Conservation (phyloP, 148 eudicot species). For the Beta vulgaris region DNA sequence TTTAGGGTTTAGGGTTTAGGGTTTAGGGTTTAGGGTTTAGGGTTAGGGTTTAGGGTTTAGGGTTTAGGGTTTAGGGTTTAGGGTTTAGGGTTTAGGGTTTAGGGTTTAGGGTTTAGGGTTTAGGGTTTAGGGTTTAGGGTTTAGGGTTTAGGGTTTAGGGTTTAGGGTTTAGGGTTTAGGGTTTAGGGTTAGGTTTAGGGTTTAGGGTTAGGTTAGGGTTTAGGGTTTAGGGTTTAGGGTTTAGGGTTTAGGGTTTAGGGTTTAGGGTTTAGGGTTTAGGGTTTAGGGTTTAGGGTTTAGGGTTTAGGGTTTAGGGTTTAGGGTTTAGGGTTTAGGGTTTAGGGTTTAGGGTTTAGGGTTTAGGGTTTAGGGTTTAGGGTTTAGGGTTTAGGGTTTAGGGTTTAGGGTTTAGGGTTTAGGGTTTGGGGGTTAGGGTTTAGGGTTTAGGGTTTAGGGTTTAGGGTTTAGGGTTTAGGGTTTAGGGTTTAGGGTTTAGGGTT, state of each 20-base stretch:
- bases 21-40: constrained; percentile 28
- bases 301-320: constrained; percentile 34
- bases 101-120: constrained; percentile 29
- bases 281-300: constrained; percentile 35
- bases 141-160: constrained; percentile 28
- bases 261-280: constrained; percentile 34
- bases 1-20: constrained; percentile 32
- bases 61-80: constrained; percentile 30
- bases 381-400: constrained; percentile 29
- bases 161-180: constrained; percentile 31
- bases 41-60: constrained; percentile 25
- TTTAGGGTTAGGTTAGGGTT: constrained; percentile 27
- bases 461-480: constrained; percentile 34
- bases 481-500: constrained; percentile 33
- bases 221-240: constrained; percentile 26
- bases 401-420: constrained; percentile 25
- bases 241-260: constrained; percentile 26
- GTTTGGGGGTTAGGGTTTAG: constrained; percentile 27
- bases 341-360: constrained; percentile 34
- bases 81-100: constrained; percentile 29
- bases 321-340: constrained; percentile 33
- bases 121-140: constrained; percentile 29
- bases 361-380: constrained; percentile 31
- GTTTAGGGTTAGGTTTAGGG: constrained; percentile 32
- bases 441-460: constrained; percentile 32